Evolutionary conservation across 495 filamentous ascomycete species (phyloP).

Genomic region (Entonaema liquescens): DNA sequence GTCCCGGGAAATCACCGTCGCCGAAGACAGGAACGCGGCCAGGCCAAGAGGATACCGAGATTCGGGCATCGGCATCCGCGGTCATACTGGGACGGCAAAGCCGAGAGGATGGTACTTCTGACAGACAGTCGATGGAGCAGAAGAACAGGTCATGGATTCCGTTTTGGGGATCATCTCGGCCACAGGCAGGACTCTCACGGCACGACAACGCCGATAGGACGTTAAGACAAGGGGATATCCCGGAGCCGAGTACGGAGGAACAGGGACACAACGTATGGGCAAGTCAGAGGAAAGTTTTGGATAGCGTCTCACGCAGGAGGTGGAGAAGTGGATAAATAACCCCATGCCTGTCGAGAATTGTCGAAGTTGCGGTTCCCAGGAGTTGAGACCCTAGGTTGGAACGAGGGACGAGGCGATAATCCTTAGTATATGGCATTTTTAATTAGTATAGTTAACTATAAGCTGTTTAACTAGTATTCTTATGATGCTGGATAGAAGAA

Average conservation of each 20-base stretch:
- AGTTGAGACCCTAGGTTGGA: not conserved
- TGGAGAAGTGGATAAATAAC: conserved; percentile 27
- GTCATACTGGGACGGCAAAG: not conserved
- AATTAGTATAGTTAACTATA: not conserved
- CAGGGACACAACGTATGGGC: not conserved
- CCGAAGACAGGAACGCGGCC: conserved; percentile 10
- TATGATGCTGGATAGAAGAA: not conserved
- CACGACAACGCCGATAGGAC: not conserved
- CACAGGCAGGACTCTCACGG: not conserved
- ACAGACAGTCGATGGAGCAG: conserved; percentile 1
- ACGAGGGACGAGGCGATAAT: not conserved
- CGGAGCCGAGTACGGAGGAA: not conserved
- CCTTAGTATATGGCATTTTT: not conserved
- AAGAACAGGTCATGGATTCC: conserved; percentile 19
- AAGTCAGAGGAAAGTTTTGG: conserved; percentile 2
- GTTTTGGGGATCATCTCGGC: conserved; percentile 21
- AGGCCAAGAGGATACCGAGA: conserved; percentile 1
- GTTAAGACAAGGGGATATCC: not conserved
- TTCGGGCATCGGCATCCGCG: not conserved
- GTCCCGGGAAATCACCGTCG: conserved; percentile 24
- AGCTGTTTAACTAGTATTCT: no score
- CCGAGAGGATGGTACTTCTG: not conserved
- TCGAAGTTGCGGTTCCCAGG: not conserved
- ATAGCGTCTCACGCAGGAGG: conserved; percentile 8
- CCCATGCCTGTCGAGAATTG: not conserved